phyloP scores from a whole-genome alignment of 2,329 filamentous ascomycete species.

The Diaporthe ilicicola region DNA sequence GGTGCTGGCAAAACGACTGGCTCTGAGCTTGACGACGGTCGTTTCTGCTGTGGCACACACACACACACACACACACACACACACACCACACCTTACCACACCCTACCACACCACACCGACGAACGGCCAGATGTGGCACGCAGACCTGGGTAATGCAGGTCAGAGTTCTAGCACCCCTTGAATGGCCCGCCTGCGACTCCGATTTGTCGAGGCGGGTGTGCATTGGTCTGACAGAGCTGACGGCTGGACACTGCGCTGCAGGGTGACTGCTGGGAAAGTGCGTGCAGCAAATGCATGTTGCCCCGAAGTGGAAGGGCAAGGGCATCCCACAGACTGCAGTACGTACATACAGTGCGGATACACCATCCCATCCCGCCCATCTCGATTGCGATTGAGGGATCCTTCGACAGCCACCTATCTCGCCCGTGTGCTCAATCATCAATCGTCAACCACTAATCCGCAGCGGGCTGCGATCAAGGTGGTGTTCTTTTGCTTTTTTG shows the following conservation, averaged over 20 bases:
- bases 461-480: neutral
- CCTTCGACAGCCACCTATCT: slow-evolving; percentile 12
- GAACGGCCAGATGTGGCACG: neutral
- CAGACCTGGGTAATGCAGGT: slow-evolving; percentile 18
- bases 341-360: no score
- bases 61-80: no score
- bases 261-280: slow-evolving; percentile 24
- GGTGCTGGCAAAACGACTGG: slow-evolving; percentile 18
- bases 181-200: slow-evolving; percentile 4
- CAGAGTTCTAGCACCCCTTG: slow-evolving; percentile 12
- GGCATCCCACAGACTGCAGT: no score
- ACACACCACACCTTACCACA: neutral
- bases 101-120: slow-evolving; percentile 1
- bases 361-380: slow-evolving; percentile 3
- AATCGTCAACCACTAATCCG: neutral
- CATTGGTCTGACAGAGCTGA: slow-evolving; percentile 21
- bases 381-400: slow-evolving; percentile 12
- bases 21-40: slow-evolving; percentile 16
- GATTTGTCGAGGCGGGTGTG: slow-evolving; percentile 19
- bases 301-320: slow-evolving; percentile 9
- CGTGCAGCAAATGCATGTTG: slow-evolving; percentile 17
- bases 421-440: neutral
- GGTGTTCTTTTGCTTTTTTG: neutral
- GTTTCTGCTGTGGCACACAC: slow-evolving; percentile 18
- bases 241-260: slow-evolving; percentile 25